Base-by-base conservation (phyloP, 345 rosid species). In the Sisymbrium irio region DNA sequence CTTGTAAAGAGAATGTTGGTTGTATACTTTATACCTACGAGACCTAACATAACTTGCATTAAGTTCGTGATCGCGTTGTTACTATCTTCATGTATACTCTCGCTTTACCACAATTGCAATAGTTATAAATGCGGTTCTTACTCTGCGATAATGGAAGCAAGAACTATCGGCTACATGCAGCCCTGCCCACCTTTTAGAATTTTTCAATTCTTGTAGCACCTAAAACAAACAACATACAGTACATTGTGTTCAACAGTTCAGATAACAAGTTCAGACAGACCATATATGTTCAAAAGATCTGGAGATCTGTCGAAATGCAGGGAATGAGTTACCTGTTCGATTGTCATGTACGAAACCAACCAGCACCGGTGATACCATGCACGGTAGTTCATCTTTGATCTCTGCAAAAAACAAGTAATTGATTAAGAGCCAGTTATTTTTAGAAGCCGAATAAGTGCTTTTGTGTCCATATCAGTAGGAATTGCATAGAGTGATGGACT, bases 291-390 rank as follows among this genome's bases (percentile, higher is more conserved):
- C 42, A 22, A 22, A 22, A 22, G 25, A 22, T 22, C 28, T n/a
- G 25, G 18, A 59, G 14, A 67, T 39, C 18, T 15, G 4, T 53
- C 62, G 10, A 69, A 50, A 39, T 19, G 33, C 17, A 59, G 49
- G 71, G 37, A 41, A 58, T 74, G 57, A 69, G 36, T 39, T 75
- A 95, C 97, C 90, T 85, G 96, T 76, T 85, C 86, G 40, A 78
- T 68, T 28, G 80, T 72, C 99, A 92, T 90, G 81, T 82, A 86
- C 59, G 91, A 84, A 73, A 90, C 97, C 78, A 90, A 74, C 94
- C 99, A 95, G 86, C 94, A 85, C n/a, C 98, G 92, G 71, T 95
- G 99, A 82, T 90, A 90, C 98, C 99, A 95, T 56, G 98, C 99
- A 56, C 96, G 92, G 30, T 90, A 95, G 63, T 95, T 95, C 99